phyloP scores from a whole-genome alignment of 495 filamentous ascomycete species.

The Cenococcum geophilum region DNA sequence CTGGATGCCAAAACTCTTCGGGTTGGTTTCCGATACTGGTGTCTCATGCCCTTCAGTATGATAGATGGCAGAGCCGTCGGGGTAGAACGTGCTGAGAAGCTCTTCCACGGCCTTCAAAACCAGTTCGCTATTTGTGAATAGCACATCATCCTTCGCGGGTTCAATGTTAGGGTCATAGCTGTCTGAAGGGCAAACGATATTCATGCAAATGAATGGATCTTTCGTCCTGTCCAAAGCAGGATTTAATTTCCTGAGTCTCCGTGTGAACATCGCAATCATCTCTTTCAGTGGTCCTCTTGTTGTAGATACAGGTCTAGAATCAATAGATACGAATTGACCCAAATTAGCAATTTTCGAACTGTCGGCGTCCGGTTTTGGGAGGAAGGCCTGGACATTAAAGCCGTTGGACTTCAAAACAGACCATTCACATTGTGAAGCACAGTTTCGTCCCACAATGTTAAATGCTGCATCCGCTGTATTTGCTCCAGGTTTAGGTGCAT shows the following conservation, averaged over 20 bases:
- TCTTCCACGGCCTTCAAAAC: constrained; percentile 50
- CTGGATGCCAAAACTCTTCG: background rate
- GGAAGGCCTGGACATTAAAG: constrained; percentile 52
- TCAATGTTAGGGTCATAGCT: constrained; percentile 88
- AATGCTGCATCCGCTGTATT: constrained; percentile 58
- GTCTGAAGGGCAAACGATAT: constrained; percentile 61
- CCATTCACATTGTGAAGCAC: constrained; percentile 50
- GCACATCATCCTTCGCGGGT: constrained; percentile 80
- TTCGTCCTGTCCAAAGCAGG: constrained; percentile 29
- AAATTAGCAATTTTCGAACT: constrained; percentile 49
- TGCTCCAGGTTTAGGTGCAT: constrained; percentile 54
- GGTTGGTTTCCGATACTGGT: no score
- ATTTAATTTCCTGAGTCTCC: constrained; percentile 27
- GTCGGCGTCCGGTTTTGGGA: constrained; percentile 52
- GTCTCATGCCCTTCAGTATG: no score
- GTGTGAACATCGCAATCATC: constrained; percentile 56
- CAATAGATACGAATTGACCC: constrained; percentile 67
- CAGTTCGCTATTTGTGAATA: constrained; percentile 59
- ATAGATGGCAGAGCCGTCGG: constrained; percentile 7
- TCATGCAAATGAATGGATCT: constrained; percentile 68
- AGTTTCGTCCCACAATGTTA: constrained; percentile 63
- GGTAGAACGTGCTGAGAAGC: constrained; percentile 17
- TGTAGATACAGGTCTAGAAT: constrained; percentile 67
- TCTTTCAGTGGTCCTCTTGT: constrained; percentile 59
- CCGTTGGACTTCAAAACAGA: constrained; percentile 32